Conservation (phyloP, 441 rosid species). For the Populus hybrid region DNA sequence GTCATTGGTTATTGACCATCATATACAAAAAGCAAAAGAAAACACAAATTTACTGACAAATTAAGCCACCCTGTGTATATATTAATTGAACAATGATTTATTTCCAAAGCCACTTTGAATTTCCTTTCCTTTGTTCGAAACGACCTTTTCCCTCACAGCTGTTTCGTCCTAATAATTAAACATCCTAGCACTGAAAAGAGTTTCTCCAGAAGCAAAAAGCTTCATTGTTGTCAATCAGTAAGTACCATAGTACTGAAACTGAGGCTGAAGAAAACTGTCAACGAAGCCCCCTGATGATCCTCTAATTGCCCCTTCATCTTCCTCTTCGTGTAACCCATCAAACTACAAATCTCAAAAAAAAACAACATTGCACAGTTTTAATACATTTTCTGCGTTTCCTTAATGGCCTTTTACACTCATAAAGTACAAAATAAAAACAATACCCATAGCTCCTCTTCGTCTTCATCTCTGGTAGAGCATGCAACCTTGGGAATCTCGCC, state of each 20-base stretch:
- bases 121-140: too few relatives aligned
- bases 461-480: slow-evolving; percentile 51
- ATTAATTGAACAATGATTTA: background rate
- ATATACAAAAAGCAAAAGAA: background rate
- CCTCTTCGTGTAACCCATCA: slow-evolving; percentile 55
- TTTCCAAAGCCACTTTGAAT: background rate
- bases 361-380: background rate
- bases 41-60: background rate
- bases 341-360: slow-evolving; percentile 21
- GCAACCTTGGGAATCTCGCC: slow-evolving; percentile 52
- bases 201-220: background rate
- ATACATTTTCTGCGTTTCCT: background rate
- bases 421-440: background rate
- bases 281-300: background rate
- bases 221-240: background rate
- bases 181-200: background rate
- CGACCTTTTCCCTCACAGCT: too few relatives aligned
- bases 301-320: slow-evolving; percentile 28
- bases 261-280: slow-evolving; percentile 21
- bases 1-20: slow-evolving; percentile 17
- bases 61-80: too few relatives aligned
- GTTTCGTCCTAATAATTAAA: background rate
- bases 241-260: slow-evolving; percentile 33
- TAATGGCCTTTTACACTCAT: background rate
- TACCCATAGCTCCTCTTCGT: slow-evolving; percentile 72